Conservation (phyloP, 352 stramenopile genomes). For the Thalassiosira oceanica region DNA sequence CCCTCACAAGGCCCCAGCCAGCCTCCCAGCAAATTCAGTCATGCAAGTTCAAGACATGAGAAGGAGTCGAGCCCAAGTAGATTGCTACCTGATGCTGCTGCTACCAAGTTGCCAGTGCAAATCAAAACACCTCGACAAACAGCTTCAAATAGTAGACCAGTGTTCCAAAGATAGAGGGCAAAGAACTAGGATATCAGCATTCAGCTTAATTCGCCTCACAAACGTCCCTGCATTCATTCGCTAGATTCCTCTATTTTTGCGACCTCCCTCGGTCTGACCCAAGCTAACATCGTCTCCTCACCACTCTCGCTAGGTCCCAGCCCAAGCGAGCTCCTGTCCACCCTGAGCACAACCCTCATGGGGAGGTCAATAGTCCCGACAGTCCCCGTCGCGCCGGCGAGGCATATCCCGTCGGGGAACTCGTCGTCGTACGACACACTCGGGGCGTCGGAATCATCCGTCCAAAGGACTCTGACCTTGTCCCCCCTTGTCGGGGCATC, state of each 20-base stretch:
- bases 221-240: not conserved
- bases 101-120: too few relatives aligned
- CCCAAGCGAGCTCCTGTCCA: conserved; percentile 36
- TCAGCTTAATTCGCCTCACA: not conserved
- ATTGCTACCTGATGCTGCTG: too few relatives aligned
- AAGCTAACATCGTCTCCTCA: conserved; percentile 40
- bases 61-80: too few relatives aligned
- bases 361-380: conserved; percentile 46
- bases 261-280: conserved; percentile 40
- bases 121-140: too few relatives aligned
- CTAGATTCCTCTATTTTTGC: not conserved
- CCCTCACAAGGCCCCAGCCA: too few relatives aligned
- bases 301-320: conserved; percentile 11
- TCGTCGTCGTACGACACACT: conserved; percentile 43
- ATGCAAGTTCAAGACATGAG: too few relatives aligned
- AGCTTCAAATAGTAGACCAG: too few relatives aligned
- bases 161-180: not conserved
- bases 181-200: not conserved
- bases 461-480: conserved; percentile 28
- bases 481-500: conserved; percentile 22
- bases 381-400: conserved; percentile 26
- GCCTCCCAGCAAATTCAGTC: too few relatives aligned
- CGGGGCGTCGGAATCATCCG: conserved; percentile 10
- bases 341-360: conserved; percentile 36
- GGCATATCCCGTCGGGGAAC: conserved; percentile 42